Conservation (phyloP, 2,329 filamentous ascomycete species). For the Penicillium polonicum region DNA sequence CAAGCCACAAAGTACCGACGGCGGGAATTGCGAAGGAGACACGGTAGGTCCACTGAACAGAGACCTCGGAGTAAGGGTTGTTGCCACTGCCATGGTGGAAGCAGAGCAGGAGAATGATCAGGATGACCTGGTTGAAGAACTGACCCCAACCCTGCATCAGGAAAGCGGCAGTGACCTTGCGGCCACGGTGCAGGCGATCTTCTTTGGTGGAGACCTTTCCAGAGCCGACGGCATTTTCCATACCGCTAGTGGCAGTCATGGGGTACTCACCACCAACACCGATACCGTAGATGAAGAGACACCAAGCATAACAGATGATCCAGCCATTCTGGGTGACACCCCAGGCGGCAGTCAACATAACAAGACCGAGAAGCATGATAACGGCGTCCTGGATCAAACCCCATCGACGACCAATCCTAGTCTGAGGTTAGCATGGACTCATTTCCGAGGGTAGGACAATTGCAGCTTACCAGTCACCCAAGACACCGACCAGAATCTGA, state of each 20-base stretch:
- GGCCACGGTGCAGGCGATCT: constrained; percentile 90
- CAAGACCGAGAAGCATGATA: constrained; percentile 90
- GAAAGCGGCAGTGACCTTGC: constrained; percentile 93
- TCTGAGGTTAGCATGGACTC: background rate
- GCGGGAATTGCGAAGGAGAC: constrained; percentile 90
- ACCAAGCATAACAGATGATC: constrained; percentile 97
- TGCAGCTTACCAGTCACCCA: constrained; percentile 62
- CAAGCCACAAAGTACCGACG: constrained; percentile 86
- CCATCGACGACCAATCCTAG: constrained; percentile 83
- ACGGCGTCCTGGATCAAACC: constrained; percentile 91
- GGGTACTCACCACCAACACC: constrained; percentile 78
- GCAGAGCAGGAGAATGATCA: constrained; percentile 82
- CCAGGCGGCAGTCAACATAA: constrained; percentile 92
- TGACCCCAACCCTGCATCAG: constrained; percentile 99
- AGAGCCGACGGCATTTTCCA: constrained; percentile 84
- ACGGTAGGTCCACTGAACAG: constrained; percentile 87
- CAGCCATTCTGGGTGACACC: constrained; percentile 83
- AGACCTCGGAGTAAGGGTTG: constrained; percentile 73
- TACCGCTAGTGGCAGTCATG: constrained; percentile 92
- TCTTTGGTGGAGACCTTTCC: constrained; percentile 87
- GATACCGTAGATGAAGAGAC: constrained; percentile 84
- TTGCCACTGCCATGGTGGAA: constrained; percentile 78
- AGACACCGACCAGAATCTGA: constrained; percentile 80
- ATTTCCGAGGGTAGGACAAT: background rate
- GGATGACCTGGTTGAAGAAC: constrained; percentile 85